Evolutionary conservation across 106 monocot species (phyloP).

Genomic region (Amphibolis antarctica): DNA sequence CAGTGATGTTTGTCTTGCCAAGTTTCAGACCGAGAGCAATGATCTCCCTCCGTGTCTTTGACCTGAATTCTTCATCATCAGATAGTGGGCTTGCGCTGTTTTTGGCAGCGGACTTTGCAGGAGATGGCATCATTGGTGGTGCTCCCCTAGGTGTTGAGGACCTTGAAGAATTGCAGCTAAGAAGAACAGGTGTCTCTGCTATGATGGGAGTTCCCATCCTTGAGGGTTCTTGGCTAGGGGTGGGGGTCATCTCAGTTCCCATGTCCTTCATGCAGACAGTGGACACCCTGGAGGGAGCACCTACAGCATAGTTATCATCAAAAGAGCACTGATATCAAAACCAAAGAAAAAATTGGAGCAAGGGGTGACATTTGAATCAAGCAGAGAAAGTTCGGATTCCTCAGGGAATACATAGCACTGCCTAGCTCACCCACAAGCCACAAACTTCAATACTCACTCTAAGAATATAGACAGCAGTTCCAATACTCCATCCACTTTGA

Average conservation of each 20-base stretch:
- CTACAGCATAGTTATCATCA: conserved; percentile 24
- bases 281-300: conserved; percentile 27
- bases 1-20: conserved; percentile 83
- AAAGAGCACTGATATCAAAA: neutral
- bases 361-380: neutral
- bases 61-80: conserved; percentile 46
- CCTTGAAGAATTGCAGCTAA: conserved; percentile 44
- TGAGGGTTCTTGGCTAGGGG: conserved; percentile 83
- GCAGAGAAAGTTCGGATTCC: neutral
- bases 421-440: no score
- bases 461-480: no score
- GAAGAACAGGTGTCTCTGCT: conserved; percentile 40
- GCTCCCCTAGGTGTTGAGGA: conserved; percentile 46
- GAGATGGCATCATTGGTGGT: conserved; percentile 19
- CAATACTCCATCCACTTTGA: no score
- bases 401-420: neutral
- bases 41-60: conserved; percentile 67
- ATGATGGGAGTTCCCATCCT: conserved; percentile 60
- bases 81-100: conserved; percentile 25
- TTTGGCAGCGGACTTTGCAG: neutral
- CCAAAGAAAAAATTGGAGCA: neutral
- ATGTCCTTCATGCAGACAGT: conserved; percentile 81
- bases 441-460: no score
- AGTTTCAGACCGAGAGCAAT: conserved; percentile 70
- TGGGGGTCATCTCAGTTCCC: conserved; percentile 98